A percentile compares a stretch with the other conserved stretches of the same genome.
These are phyloP conservation scores for Sporothrix dimorphospora DNA, from an alignment of 2,329 filamentous ascomycete species.

Conservation along the genomic window DNA sequence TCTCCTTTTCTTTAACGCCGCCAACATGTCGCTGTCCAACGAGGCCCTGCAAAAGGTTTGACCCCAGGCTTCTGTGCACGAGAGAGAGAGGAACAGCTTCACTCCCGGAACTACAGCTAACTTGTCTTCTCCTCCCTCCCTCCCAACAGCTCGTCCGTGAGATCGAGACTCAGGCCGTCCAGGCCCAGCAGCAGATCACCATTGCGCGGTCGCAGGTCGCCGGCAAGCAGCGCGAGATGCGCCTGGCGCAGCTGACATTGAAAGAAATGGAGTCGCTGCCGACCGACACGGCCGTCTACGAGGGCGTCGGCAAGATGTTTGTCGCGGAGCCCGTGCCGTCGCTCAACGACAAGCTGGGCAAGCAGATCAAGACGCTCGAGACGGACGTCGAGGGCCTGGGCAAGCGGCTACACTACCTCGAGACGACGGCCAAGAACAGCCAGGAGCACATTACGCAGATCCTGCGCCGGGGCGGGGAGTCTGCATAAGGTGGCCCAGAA, in stretches of 20 bases:
- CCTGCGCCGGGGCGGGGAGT: slow-evolving; percentile 58
- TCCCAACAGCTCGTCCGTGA: slow-evolving; percentile 76
- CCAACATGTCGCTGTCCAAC: slow-evolving; percentile 84
- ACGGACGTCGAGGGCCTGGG: slow-evolving; percentile 78
- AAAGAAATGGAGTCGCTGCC: slow-evolving; percentile 81
- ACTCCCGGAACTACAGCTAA: slow-evolving; percentile 23
- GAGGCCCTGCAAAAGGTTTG: slow-evolving; percentile 89
- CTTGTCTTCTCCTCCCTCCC: not conserved
- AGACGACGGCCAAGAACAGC: slow-evolving; percentile 95
- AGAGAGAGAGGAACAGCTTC: not conserved
- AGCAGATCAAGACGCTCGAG: slow-evolving; percentile 74
- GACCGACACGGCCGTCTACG: slow-evolving; percentile 78
- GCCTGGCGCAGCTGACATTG: slow-evolving; percentile 83
- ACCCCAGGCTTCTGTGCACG: too few relatives aligned
- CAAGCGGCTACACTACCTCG: slow-evolving; percentile 89
- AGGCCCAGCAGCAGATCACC: slow-evolving; percentile 88
- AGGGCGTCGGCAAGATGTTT: slow-evolving; percentile 99
- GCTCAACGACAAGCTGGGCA: slow-evolving; percentile 74
- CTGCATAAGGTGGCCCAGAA: slow-evolving; percentile 28
- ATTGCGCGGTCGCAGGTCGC: slow-evolving; percentile 83
- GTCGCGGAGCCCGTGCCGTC: slow-evolving; percentile 73
- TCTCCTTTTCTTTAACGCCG: not conserved
- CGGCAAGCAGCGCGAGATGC: slow-evolving; percentile 83
- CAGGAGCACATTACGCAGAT: slow-evolving; percentile 89
- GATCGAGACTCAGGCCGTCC: slow-evolving; percentile 86